Conservation (phyloP, 2,329 filamentous ascomycete species). For the Didymellaceae sp. region DNA sequence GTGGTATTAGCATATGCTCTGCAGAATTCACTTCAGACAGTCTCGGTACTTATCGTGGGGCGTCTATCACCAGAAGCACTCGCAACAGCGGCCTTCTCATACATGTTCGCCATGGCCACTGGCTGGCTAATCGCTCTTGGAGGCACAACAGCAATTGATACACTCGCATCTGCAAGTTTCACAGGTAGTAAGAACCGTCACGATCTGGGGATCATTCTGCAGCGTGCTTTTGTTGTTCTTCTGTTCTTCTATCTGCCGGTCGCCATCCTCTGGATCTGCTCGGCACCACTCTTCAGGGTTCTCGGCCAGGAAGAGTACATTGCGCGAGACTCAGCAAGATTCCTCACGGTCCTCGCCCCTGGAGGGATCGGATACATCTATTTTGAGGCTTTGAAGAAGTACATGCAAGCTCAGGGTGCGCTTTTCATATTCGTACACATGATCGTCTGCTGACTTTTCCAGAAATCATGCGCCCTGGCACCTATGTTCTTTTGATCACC, state of each 20-base stretch:
- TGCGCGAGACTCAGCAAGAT: constrained; percentile 73
- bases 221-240: constrained; percentile 76
- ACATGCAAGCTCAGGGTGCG: constrained; percentile 63
- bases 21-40: constrained; percentile 83
- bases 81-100: constrained; percentile 82
- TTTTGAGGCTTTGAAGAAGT: constrained; percentile 77
- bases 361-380: constrained; percentile 87
- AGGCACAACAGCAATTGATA: constrained; percentile 85
- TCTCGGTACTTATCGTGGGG: constrained; percentile 82
- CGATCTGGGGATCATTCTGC: constrained; percentile 78
- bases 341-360: constrained; percentile 75
- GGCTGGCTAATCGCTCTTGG: constrained; percentile 87
- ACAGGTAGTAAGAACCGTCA: constrained; percentile 81
- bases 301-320: constrained; percentile 82
- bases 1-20: constrained; percentile 85
- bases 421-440: background rate
- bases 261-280: constrained; percentile 74
- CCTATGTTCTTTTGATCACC: constrained; percentile 66
- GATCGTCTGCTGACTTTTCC: constrained; percentile 15
- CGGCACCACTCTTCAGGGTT: constrained; percentile 74
- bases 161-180: constrained; percentile 80
- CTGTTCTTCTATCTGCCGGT: constrained; percentile 75
- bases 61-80: constrained; percentile 79
- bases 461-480: constrained; percentile 70
- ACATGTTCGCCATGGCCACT: constrained; percentile 93